Evolutionary conservation across 345 rosid genomes (phyloP), one percentile per base, ranked within the genome.

Genomic region (Aegle marmelos): DNA sequence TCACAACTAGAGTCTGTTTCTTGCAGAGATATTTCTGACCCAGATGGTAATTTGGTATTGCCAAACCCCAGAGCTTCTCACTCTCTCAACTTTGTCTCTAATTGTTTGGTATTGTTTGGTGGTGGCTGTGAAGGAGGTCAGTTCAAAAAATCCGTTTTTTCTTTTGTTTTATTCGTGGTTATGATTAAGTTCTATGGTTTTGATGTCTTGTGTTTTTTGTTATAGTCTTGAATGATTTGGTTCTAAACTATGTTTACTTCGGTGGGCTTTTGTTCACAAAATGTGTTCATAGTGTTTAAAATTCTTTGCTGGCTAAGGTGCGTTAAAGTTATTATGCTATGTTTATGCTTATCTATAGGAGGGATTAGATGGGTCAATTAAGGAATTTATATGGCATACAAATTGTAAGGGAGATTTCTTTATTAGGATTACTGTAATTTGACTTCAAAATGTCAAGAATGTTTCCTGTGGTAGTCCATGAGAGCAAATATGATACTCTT

Each of bases 121-220:
- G 99, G 98, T 77, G 99, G 99, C 74, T 82, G 90, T 78, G 95
- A 94, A 86, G 99, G 98, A 92, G 99, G 98, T 95, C 78, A 82
- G 87, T 75, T 50, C 5, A 45, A 9, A 7, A 11, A 10, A 53
- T 24, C 59, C 6, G 13, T 45, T 17, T 54, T 34, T 58, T 34
- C 28, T 41, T 78, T 68, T 17, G 24, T 37, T 64, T 25, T 41
- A 22, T 68, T 56, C 70, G 7, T 56, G 30, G 22, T 63, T 68
- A 24, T 66, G 56, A 59, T 57, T 37, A 41, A 41, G 64, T 56
- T 6, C 7, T 58, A 30, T 67, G 21, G 16, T 36, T 24, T 24
- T 60, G 16, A 34, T 21, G 31, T 27, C 30, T 34, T 36, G 59
- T 67, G 0, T 36, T 25, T 72, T 21, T 22, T 28, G 3, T 70